These are phyloP conservation scores for Sphaerobolus stellatus DNA, from an alignment of 1,284 basidiomycete species.

Conservation along the genomic window DNA sequence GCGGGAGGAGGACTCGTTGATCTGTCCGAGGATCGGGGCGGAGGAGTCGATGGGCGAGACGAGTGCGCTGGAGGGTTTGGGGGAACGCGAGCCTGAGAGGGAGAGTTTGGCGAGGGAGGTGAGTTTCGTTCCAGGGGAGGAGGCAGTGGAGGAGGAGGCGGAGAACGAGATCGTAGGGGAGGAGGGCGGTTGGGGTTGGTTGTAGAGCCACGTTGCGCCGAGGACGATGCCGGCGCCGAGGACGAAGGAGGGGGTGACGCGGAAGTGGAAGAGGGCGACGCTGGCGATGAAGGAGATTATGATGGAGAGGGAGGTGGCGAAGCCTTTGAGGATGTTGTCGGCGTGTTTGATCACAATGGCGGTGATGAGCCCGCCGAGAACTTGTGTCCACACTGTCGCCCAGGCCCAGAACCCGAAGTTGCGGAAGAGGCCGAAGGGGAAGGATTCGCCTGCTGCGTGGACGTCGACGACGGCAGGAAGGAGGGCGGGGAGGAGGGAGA, in stretches of 20 bases:
- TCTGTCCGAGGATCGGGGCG: conserved; percentile 61
- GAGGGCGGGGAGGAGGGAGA: conserved; percentile 89
- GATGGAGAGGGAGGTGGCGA: conserved; percentile 91
- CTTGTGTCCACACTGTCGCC: conserved; percentile 87
- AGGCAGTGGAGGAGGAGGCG: no score
- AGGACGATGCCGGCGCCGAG: conserved; percentile 82
- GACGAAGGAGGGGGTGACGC: conserved; percentile 81
- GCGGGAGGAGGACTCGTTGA: no score
- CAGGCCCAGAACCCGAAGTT: conserved; percentile 90
- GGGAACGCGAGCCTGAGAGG: no score
- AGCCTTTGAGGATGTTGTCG: conserved; percentile 90
- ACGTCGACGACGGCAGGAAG: conserved; percentile 63
- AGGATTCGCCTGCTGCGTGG: conserved; percentile 35
- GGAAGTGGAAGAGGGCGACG: conserved; percentile 84
- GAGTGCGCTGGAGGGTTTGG: no score
- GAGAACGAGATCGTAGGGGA: not conserved
- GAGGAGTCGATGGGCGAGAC: conserved; percentile 52
- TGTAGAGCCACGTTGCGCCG: conserved; percentile 88
- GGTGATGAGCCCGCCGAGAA: conserved; percentile 87
- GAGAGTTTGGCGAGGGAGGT: conserved; percentile 30
- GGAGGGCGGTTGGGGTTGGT: conserved; percentile 48
- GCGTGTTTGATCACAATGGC: conserved; percentile 86
- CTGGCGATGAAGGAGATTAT: conserved; percentile 91
- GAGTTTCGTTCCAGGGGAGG: no score
- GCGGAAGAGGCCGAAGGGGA: conserved; percentile 53